Base-by-base conservation (phyloP, 1,284 basidiomycete species). In the Mycosarcoma maydis region DNA sequence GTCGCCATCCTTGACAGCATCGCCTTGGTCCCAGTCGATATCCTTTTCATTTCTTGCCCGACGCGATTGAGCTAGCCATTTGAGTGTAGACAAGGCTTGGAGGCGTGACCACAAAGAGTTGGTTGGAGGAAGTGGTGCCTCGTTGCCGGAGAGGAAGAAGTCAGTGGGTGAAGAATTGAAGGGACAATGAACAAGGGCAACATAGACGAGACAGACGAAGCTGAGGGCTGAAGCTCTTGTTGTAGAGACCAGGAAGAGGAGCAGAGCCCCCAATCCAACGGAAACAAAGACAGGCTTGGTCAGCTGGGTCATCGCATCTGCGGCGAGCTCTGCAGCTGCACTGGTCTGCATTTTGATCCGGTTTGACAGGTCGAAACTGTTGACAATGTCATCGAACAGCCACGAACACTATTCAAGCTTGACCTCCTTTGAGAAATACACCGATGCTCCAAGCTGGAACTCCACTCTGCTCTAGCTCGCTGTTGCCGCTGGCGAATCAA, bases 1-100 rank as follows among this genome's bases (percentile, higher is more conserved):
- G 33, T 74, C 69, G 17, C 72, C 72, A 8, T 60, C 14, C 17
- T 50, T 39, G 16, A 66, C 64, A 17, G 40, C 37, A n/a, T 52
- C 54, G 14, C 27, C n/a, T 24, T 30, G 17, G 6, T 39, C 16
- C 67, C 71, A 73, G 14, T 58, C 44, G 46, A 65, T 48, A 3
- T 66, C 26, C 38, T 56, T 43, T 24, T 70, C 70, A 16, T 60
- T 34, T 14, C 51, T 36, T n/a, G 70, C 24, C 3, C 52, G 42
- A 2, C 14, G 11, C 1, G 37, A 44, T 8, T 36, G 27, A 23
- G 45, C 53, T 16, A 27, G 48, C 53, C 53, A 50, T 13, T 47
- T 55, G 19, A 68, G 42, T 6, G 36, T 48, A 8, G 54, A 52
- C 3, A 44, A 34, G 16, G 58, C 48, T 26, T 52, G 53, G 4